These are phyloP conservation scores for Picea engelmannii DNA, from an alignment of 83 land plant species.

Conservation along the genomic window DNA sequence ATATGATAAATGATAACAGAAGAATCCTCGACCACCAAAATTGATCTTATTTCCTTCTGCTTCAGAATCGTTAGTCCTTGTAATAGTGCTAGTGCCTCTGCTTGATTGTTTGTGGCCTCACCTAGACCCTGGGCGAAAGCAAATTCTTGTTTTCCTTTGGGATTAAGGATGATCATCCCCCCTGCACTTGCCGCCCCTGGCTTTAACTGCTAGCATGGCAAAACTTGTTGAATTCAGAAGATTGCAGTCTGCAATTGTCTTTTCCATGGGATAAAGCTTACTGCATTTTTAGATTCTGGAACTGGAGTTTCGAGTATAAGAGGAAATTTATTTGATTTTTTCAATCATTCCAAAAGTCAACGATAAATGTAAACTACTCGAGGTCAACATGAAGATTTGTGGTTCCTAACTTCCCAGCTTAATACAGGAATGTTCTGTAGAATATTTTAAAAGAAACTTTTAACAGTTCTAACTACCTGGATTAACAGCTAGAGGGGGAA, in stretches of 20 bases:
- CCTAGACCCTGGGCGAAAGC: no score
- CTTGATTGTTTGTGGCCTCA: no score
- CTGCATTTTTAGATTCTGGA: neutral
- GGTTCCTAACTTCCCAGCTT: neutral
- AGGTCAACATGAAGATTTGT: neutral
- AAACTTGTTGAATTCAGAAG: neutral
- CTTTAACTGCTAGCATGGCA: neutral
- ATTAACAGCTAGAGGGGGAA: constrained; percentile 18
- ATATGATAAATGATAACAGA: no score
- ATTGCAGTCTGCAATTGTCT: neutral
- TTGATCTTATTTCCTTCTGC: no score
- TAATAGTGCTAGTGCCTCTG: no score
- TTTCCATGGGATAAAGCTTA: neutral
- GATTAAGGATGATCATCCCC: no score
- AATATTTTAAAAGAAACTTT: neutral
- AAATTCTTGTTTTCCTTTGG: no score
- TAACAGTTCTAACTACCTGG: neutral
- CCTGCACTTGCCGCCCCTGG: neutral
- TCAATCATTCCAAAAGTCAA: neutral
- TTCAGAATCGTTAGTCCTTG: no score
- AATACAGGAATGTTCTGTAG: neutral
- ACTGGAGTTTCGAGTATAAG: neutral
- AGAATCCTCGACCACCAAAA: no score
- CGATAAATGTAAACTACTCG: neutral
- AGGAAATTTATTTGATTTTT: neutral